These are phyloP conservation scores for Byssochlamys sp. DNA, from an alignment of 2,329 filamentous ascomycete genomes.

Conservation along the genomic window DNA sequence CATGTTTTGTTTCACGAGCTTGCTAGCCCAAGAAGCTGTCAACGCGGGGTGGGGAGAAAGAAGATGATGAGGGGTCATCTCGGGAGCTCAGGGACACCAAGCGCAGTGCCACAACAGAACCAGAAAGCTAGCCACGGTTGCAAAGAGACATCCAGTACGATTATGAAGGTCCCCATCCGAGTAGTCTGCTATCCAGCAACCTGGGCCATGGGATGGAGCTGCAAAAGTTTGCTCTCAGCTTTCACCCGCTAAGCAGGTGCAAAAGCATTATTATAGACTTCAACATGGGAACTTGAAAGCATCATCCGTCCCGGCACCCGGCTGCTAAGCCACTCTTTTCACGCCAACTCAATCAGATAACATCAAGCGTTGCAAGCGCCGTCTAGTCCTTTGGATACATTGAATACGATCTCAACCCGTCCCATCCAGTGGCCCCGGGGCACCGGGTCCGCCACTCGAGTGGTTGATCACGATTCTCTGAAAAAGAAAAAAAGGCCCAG, in stretches of 20 bases:
- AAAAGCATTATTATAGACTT: background rate
- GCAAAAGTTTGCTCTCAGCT: background rate
- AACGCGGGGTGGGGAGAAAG: background rate
- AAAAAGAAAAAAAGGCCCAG: background rate
- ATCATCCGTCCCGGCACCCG: background rate
- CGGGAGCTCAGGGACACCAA: background rate
- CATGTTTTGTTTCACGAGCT: background rate
- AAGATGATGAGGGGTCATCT: background rate
- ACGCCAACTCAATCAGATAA: background rate
- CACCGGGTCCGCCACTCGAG: background rate
- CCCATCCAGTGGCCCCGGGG: background rate
- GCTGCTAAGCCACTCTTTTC: background rate
- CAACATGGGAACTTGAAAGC: background rate
- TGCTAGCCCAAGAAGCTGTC: background rate
- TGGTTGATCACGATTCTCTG: background rate
- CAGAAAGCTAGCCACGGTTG: background rate
- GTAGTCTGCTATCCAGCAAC: background rate
- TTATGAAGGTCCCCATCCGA: background rate
- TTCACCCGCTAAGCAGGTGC: background rate
- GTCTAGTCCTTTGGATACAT: background rate
- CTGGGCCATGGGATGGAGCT: background rate
- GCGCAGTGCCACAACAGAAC: background rate
- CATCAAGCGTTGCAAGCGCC: background rate
- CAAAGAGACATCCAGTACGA: background rate
- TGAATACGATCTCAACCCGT: background rate